phyloP scores from a whole-genome alignment of 345 rosid genomes.

The Rhodomyrtus tomentosa region DNA sequence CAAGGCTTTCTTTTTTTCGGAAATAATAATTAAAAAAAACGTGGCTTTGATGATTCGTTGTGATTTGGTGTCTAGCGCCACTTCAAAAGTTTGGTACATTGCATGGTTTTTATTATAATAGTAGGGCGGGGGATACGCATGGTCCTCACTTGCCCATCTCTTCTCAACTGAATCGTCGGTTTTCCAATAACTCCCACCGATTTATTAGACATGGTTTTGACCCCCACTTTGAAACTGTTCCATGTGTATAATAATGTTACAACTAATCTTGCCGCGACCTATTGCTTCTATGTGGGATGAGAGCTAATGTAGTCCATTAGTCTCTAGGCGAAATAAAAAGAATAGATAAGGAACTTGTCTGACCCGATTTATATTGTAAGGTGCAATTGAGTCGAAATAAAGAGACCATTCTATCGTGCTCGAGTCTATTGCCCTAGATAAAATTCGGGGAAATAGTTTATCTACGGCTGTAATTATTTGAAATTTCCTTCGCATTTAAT shows the following conservation, averaged over 20 bases:
- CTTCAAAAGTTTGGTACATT: neutral
- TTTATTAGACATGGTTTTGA: neutral
- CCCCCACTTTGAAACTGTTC: neutral
- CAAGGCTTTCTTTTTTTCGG: no score
- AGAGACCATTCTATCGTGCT: neutral
- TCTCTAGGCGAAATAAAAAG: neutral
- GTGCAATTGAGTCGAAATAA: neutral
- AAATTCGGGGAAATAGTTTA: neutral
- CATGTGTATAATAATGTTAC: neutral
- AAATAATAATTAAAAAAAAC: no score
- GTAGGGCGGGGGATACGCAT: neutral
- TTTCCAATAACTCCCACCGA: neutral
- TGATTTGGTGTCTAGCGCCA: neutral
- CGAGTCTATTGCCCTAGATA: no score
- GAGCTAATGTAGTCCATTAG: neutral
- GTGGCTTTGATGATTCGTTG: neutral
- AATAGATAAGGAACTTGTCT: neutral
- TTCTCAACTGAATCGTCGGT: neutral
- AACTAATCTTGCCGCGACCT: neutral
- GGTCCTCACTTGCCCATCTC: neutral
- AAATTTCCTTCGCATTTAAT: neutral
- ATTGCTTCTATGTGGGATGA: neutral
- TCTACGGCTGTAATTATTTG: neutral
- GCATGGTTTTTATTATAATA: neutral
- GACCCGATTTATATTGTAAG: fast-evolving